Percentiles rank a stretch among this genome's conserved stretches.
These are phyloP conservation scores for Candida vaughaniae DNA, from an alignment of 805 yeast genomes.

Conservation along the genomic window DNA sequence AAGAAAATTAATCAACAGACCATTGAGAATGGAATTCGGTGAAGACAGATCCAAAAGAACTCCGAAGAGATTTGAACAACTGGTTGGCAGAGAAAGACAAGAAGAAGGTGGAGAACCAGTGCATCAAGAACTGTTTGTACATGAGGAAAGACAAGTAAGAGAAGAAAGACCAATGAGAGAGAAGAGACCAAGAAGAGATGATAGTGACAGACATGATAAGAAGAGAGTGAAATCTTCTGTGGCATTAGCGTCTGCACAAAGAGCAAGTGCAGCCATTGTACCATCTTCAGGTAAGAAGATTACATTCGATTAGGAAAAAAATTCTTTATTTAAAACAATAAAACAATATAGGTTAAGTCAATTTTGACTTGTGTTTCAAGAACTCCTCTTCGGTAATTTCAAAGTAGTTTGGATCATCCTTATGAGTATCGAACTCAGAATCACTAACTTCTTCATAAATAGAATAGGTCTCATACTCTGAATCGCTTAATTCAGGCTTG, in stretches of 20 bases:
- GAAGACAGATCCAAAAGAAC: slow-evolving; percentile 86
- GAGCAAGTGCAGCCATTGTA: slow-evolving; percentile 87
- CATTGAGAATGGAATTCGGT: slow-evolving; percentile 85
- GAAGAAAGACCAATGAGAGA: slow-evolving; percentile 10
- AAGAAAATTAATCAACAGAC: slow-evolving; percentile 67
- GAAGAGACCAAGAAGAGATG: slow-evolving; percentile 16
- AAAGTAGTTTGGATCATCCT: slow-evolving; percentile 49
- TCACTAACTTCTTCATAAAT: slow-evolving; percentile 51
- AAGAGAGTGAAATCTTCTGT: slow-evolving; percentile 70
- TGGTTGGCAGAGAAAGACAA: slow-evolving; percentile 10
- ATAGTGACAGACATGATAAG: slow-evolving; percentile 15
- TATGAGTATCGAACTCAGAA: slow-evolving; percentile 44
- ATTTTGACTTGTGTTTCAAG: slow-evolving; percentile 18
- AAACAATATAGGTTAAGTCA: slow-evolving; percentile 8
- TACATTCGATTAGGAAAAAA: slow-evolving; percentile 51
- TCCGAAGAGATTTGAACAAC: slow-evolving; percentile 35
- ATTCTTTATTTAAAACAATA: slow-evolving; percentile 4
- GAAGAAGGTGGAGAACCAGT: slow-evolving; percentile 4
- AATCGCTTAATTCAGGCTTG: slow-evolving; percentile 7
- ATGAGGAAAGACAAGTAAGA: slow-evolving; percentile 18
- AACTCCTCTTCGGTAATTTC: slow-evolving; percentile 31
- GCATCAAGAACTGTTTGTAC: neutral
- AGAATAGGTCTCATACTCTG: slow-evolving; percentile 23
- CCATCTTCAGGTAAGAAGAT: slow-evolving; percentile 87
- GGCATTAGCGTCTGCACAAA: slow-evolving; percentile 83